Percentiles rank a stretch among this genome's conserved stretches.
These are phyloP conservation scores for Leccinellum albellum DNA, from an alignment of 768 basidiomycete species.

Conservation along the genomic window DNA sequence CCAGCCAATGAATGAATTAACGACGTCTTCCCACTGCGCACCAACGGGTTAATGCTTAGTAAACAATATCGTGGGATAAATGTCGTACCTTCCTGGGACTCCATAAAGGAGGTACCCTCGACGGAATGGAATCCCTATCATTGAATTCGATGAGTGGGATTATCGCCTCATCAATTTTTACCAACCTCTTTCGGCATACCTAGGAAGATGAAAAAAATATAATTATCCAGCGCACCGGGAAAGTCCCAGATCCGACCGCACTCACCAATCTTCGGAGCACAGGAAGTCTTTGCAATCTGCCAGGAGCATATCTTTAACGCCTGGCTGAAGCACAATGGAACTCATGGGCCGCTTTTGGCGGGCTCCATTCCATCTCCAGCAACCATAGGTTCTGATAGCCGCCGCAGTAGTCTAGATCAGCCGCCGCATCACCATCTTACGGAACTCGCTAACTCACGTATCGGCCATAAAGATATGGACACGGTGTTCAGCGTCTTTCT, in stretches of 20 bases:
- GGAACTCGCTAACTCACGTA: constrained; percentile 52
- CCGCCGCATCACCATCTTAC: constrained; percentile 1
- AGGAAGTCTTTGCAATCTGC: constrained; percentile 85
- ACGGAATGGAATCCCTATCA: constrained; percentile 78
- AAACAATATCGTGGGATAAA: not conserved
- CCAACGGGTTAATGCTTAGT: constrained; percentile 13
- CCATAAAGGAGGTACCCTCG: constrained; percentile 82
- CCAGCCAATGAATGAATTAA: constrained; percentile 82
- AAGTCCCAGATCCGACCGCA: constrained; percentile 18
- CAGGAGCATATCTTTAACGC: constrained; percentile 87
- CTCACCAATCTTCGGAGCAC: constrained; percentile 80
- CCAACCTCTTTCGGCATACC: constrained; percentile 88
- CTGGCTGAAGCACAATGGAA: constrained; percentile 87
- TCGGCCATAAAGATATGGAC: constrained; percentile 89
- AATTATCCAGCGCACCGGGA: constrained; percentile 17
- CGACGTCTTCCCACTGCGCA: constrained; percentile 74
- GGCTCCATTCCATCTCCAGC: constrained; percentile 88
- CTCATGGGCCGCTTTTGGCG: constrained; percentile 88
- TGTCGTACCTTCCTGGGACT: constrained; percentile 72
- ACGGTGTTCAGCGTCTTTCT: constrained; percentile 87
- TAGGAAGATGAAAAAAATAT: constrained; percentile 28
- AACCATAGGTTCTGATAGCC: constrained; percentile 54
- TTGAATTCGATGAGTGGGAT: constrained; percentile 16
- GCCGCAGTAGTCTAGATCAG: not conserved
- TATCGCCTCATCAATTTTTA: constrained; percentile 20